phyloP scores from a whole-genome alignment of 495 filamentous ascomycete genomes.

The Talaromyces borbonicus region DNA sequence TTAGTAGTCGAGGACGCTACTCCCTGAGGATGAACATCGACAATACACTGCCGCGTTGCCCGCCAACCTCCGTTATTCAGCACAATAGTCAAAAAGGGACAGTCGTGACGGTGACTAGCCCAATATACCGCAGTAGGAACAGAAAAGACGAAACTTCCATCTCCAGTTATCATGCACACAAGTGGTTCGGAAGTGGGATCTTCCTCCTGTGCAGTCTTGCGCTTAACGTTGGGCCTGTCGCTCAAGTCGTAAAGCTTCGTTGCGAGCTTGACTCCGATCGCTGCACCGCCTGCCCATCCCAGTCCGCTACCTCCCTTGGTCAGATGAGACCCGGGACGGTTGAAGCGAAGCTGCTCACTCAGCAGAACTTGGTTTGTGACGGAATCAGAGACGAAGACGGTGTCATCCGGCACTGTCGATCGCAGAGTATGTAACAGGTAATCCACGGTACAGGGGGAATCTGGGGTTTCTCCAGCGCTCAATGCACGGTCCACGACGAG shows the following conservation, averaged over 20 bases:
- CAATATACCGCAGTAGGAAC: constrained; percentile 20
- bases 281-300: constrained; percentile 22
- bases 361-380: constrained; percentile 20
- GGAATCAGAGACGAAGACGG: constrained; percentile 14
- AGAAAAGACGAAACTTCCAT: constrained; percentile 22
- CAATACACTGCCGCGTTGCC: constrained; percentile 12
- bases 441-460: constrained; percentile 12
- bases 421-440: constrained; percentile 13
- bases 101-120: constrained; percentile 17
- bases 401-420: constrained; percentile 9
- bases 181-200: constrained; percentile 9
- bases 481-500: constrained; percentile 12
- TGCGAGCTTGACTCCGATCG: constrained; percentile 21
- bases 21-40: constrained; percentile 14
- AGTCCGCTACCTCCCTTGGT: constrained; percentile 20
- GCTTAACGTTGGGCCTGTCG: constrained; percentile 9
- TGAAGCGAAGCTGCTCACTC: constrained; percentile 14
- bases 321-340: constrained; percentile 15
- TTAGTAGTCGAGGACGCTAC: constrained; percentile 9
- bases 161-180: constrained; percentile 18
- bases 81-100: constrained; percentile 20
- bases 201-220: background rate
- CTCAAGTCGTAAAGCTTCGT: constrained; percentile 11
- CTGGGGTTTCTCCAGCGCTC: constrained; percentile 7
- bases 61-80: constrained; percentile 21